Evolutionary conservation across 2,329 filamentous ascomycete genomes (phyloP).

Genomic region (Rhinocladiella similis): DNA sequence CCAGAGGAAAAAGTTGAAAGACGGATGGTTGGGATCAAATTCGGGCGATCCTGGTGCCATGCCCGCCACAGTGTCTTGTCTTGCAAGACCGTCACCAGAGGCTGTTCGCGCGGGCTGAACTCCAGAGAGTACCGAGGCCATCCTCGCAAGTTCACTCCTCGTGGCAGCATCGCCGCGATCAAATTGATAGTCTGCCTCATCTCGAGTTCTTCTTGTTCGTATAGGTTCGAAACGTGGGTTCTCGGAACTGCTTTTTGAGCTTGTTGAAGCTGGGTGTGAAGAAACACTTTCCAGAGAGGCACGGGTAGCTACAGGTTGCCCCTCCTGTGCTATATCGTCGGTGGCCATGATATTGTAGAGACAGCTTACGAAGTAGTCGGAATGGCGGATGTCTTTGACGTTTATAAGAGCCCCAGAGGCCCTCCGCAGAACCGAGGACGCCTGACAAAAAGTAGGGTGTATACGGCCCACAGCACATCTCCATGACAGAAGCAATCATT

Average conservation of each 20-base stretch:
- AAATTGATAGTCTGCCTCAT: conserved; percentile 20
- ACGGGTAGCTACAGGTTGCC: neutral
- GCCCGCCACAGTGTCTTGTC: conserved; percentile 24
- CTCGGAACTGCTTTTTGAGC: conserved; percentile 11
- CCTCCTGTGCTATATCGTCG: neutral
- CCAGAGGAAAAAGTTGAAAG: conserved; percentile 26
- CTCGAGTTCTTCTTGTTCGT: conserved; percentile 22
- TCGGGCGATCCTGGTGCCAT: conserved; percentile 21
- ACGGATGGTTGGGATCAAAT: conserved; percentile 22
- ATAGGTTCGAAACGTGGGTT: conserved; percentile 22
- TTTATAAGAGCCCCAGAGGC: too few species aligned
- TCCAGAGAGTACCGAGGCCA: conserved; percentile 23
- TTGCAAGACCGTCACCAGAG: conserved; percentile 11
- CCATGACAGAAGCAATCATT: too few species aligned
- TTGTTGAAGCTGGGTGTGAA: neutral
- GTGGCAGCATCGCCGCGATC: conserved; percentile 9
- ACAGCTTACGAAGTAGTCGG: too few species aligned
- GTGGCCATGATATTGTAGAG: neutral
- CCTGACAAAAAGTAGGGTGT: too few species aligned
- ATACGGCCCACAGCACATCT: too few species aligned
- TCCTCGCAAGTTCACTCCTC: conserved; percentile 17
- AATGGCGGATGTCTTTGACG: too few species aligned
- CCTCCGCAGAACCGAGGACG: too few species aligned
- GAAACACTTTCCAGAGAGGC: neutral
- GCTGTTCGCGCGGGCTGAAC: conserved; percentile 8